A percentile compares a stretch with the other conserved stretches of the same genome.
Conservation (phyloP, 169 alveolate species). For the Blepharisma undulans region DNA sequence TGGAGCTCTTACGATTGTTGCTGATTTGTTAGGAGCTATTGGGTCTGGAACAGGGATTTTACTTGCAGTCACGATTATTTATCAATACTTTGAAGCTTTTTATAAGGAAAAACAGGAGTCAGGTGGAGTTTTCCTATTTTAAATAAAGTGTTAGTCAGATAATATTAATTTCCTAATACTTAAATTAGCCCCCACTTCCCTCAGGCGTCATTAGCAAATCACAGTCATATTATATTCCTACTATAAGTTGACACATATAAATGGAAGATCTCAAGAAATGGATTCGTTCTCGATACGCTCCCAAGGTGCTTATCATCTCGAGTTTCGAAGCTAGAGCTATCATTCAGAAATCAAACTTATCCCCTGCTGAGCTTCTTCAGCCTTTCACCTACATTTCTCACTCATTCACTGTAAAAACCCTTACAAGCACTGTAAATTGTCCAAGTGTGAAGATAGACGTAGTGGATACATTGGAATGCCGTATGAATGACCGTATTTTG, state of each 20-base stretch:
- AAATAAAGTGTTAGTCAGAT: not conserved
- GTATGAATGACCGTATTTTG: not conserved
- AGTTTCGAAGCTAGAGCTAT: constrained; percentile 1
- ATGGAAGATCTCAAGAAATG: constrained; percentile 27
- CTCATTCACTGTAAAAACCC: constrained; percentile 1
- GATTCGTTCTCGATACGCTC: not conserved
- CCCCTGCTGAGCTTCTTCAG: constrained; percentile 12
- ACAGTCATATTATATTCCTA: no score
- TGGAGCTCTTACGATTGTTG: constrained; percentile 98
- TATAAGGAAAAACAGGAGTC: constrained; percentile 88
- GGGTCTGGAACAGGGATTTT: constrained; percentile 99
- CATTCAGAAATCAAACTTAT: not conserved
- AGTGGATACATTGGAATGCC: not conserved
- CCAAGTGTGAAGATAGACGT: not conserved
- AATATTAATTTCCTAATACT: no score
- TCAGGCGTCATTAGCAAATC: no score
- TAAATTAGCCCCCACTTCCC: no score
- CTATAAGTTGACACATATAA: not conserved
- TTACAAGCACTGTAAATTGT: not conserved
- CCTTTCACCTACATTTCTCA: constrained; percentile 11
- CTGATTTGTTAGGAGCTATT: constrained; percentile 99
- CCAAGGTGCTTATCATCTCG: not conserved
- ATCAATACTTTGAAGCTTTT: constrained; percentile 97
- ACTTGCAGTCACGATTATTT: constrained; percentile 98
- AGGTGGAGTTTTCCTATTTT: constrained; percentile 18